Conservation (phyloP, 2,329 filamentous ascomycete species). For the Berkeleyomyces basicola region DNA sequence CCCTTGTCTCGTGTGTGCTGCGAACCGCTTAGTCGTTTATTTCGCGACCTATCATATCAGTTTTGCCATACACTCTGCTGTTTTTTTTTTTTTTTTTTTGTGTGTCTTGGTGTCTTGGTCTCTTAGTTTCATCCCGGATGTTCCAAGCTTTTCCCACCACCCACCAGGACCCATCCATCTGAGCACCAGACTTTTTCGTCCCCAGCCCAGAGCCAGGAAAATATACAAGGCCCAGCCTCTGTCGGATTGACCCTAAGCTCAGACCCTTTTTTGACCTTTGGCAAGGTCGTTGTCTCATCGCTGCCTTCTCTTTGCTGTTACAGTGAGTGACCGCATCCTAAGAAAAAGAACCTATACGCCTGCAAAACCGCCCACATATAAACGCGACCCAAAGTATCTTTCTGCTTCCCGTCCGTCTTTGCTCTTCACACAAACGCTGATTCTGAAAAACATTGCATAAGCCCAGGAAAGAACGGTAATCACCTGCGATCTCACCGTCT, state of each 20-base stretch:
- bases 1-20: neutral
- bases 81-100: neutral
- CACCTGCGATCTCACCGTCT: neutral
- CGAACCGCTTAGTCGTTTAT: neutral
- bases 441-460: neutral
- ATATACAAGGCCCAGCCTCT: neutral
- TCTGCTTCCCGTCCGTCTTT: neutral
- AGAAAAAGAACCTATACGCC: neutral
- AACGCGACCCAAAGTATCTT: neutral
- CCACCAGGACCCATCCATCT: neutral
- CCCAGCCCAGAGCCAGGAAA: neutral
- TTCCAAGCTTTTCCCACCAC: neutral
- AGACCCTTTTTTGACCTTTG: conserved; percentile 1
- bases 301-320: neutral
- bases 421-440: neutral
- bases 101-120: neutral
- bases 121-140: neutral
- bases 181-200: neutral
- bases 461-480: neutral
- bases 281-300: neutral
- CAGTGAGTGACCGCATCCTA: neutral
- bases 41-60: neutral
- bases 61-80: too few relatives aligned
- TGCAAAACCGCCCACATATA: neutral
- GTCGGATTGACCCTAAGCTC: conserved; percentile 4